Evolutionary conservation across 768 basidiomycete species (phyloP).

Genomic region (Pisolithus marmoratus): DNA sequence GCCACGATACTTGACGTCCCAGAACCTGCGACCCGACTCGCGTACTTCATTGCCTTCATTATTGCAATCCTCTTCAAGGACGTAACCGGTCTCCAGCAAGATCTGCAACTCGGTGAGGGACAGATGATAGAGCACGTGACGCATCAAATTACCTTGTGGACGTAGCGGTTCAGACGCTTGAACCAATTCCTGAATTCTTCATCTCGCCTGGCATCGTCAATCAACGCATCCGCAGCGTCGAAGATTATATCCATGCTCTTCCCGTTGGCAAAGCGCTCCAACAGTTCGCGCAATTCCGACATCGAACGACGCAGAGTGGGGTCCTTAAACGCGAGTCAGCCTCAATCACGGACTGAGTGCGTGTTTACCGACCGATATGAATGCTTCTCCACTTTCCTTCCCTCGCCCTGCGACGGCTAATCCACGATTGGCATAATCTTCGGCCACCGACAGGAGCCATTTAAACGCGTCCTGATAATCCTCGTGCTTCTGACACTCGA

Average conservation of each 20-base stretch:
- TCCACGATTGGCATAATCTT: constrained; percentile 57
- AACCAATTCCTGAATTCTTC: constrained; percentile 74
- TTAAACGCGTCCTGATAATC: constrained; percentile 79
- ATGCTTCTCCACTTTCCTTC: constrained; percentile 18
- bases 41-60: constrained; percentile 56
- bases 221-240: constrained; percentile 65
- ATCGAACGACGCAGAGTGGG: constrained; percentile 50
- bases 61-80: constrained; percentile 74
- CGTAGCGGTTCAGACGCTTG: constrained; percentile 49
- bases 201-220: constrained; percentile 71
- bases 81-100: constrained; percentile 77
- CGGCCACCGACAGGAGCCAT: constrained; percentile 64
- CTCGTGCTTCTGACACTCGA: constrained; percentile 89
- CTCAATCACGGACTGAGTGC: constrained; percentile 9
- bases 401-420: constrained; percentile 31
- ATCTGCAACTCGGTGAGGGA: constrained; percentile 32
- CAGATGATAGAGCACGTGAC: background rate
- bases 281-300: constrained; percentile 65
- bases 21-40: constrained; percentile 73
- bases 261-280: constrained; percentile 88
- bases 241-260: constrained; percentile 60
- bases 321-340: constrained; percentile 34
- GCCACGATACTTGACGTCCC: constrained; percentile 60
- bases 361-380: constrained; percentile 7
- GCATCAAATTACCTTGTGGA: constrained; percentile 49